phyloP scores from a whole-genome alignment of 495 filamentous ascomycete genomes.

The Entonaema liquescens region DNA sequence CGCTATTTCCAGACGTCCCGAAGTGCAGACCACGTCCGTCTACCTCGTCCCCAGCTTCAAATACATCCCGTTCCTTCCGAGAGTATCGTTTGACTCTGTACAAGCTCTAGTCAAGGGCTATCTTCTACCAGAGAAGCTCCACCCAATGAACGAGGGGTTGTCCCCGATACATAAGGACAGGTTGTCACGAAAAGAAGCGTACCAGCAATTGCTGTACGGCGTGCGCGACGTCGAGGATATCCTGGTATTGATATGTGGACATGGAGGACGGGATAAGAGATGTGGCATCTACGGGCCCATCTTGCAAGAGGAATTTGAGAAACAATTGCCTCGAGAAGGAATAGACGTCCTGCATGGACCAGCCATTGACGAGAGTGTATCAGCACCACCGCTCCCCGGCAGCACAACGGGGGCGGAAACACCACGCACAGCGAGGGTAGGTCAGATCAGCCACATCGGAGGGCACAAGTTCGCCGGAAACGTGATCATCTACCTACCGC shows the following conservation, averaged over 20 bases:
- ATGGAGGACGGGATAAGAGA: slow-evolving; percentile 77
- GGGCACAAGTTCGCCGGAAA: slow-evolving; percentile 96
- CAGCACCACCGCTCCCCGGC: slow-evolving; percentile 31
- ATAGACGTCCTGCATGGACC: slow-evolving; percentile 51
- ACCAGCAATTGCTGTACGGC: slow-evolving; percentile 53
- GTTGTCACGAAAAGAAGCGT: slow-evolving; percentile 51
- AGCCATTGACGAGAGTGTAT: slow-evolving; percentile 43
- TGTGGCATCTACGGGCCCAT: slow-evolving; percentile 84
- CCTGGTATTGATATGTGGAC: slow-evolving; percentile 84
- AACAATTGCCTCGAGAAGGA: slow-evolving; percentile 46
- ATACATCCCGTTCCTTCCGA: slow-evolving; percentile 75
- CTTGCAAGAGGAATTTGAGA: slow-evolving; percentile 72
- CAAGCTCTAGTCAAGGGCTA: slow-evolving; percentile 66
- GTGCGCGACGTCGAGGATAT: slow-evolving; percentile 70
- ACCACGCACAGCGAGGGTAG: slow-evolving; percentile 64
- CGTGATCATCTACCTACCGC: slow-evolving; percentile 88
- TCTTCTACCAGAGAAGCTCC: slow-evolving; percentile 66
- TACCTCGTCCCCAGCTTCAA: slow-evolving; percentile 82
- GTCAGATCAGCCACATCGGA: slow-evolving; percentile 85
- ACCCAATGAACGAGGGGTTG: slow-evolving; percentile 64
- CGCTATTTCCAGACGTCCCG: slow-evolving; percentile 47
- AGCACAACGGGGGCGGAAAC: slow-evolving; percentile 39
- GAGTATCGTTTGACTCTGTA: slow-evolving; percentile 58
- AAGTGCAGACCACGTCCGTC: slow-evolving; percentile 64
- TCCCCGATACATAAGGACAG: slow-evolving; percentile 59